Evolutionary conservation across 2,329 filamentous ascomycete genomes (phyloP), one percentile per base, ranked within the genome.

Genomic region (Diaporthe capsici): DNA sequence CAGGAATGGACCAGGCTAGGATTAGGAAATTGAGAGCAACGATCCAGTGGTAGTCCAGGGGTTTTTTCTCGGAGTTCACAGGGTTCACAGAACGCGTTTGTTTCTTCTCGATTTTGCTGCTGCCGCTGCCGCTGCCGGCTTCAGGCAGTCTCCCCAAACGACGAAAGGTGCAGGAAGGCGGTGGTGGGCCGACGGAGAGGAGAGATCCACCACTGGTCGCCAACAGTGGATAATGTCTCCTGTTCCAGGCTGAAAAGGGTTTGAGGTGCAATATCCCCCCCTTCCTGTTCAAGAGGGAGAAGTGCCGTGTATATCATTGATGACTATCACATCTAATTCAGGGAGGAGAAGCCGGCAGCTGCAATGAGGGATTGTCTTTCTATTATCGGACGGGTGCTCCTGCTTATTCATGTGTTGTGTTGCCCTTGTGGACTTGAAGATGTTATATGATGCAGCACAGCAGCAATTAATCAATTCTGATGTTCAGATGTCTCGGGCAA

Each of bases 241-340:
- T 37, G 39, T 20, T 28, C 57, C 13, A 31, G 57, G 71, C 57
- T 22, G 25, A 31, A 44, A 25, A 51, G 34, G n/a, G n/a, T 20
- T 28, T 9, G 71, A 73, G 71, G 57, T 25, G 71, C 57, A 42
- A 31, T 61, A 31, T 39, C 34, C 37, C 28, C 15, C n/a, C 1
- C 42, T 22, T 9, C n/a, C 3, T 28, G 22, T 31, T 53, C n/a
- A 34, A 39, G 28, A 42, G 44, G 57, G 61, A 39, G 42, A 28
- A 42, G 57, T 67, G 39, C 68, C 68, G 73, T 75, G 73, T 75
- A 76, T 61, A 71, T 61, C 55, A 71, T 57, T 31, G 65, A 65
- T 39, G 71, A 63, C 39, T 72, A 70, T 75, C 49, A 67, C 63
- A 71, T 67, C 71, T 77, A 77, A 77, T 75, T 75, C 49, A 20